phyloP scores from a whole-genome alignment of 2,329 filamentous ascomycete species.

The Lecanosticta acicola region DNA sequence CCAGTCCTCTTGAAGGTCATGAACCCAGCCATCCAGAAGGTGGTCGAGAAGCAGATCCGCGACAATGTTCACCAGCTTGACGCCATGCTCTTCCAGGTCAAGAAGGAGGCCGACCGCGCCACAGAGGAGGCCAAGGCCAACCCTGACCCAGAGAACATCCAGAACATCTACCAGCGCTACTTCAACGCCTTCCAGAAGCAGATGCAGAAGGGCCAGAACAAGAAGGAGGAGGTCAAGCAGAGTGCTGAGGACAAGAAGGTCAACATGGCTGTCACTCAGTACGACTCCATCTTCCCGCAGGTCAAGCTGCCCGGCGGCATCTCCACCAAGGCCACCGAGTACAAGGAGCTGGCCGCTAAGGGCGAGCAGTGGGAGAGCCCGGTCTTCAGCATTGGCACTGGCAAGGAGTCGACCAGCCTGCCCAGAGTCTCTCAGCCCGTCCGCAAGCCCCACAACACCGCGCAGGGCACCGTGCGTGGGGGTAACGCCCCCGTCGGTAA shows the following conservation, averaged over 20 bases:
- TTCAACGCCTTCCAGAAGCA: constrained; percentile 67
- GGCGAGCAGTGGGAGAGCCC: constrained; percentile 93
- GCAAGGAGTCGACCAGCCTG: constrained; percentile 65
- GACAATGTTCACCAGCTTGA: constrained; percentile 75
- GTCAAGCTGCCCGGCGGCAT: constrained; percentile 82
- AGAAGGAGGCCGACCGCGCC: constrained; percentile 74
- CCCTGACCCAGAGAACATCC: constrained; percentile 63
- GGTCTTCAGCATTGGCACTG: constrained; percentile 80
- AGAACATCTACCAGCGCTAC: constrained; percentile 85
- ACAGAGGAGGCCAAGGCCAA: constrained; percentile 57
- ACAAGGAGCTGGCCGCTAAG: constrained; percentile 78
- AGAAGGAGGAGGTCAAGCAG: constrained; percentile 55
- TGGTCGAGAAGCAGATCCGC: constrained; percentile 81
- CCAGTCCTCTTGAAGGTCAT: constrained; percentile 78
- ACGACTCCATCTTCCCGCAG: constrained; percentile 88
- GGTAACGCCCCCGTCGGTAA: constrained; percentile 4
- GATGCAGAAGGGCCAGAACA: constrained; percentile 68
- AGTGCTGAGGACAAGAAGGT: constrained; percentile 61
- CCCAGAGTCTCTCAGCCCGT: constrained; percentile 52
- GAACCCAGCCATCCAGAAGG: constrained; percentile 78
- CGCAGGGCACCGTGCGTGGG: constrained; percentile 28
- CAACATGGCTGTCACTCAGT: constrained; percentile 76
- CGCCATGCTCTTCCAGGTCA: constrained; percentile 65
- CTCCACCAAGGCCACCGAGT: constrained; percentile 88
- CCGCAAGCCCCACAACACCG: constrained; percentile 54